Base-by-base conservation (phyloP, 1,284 basidiomycete species). In the Apiotrichum brassicae region DNA sequence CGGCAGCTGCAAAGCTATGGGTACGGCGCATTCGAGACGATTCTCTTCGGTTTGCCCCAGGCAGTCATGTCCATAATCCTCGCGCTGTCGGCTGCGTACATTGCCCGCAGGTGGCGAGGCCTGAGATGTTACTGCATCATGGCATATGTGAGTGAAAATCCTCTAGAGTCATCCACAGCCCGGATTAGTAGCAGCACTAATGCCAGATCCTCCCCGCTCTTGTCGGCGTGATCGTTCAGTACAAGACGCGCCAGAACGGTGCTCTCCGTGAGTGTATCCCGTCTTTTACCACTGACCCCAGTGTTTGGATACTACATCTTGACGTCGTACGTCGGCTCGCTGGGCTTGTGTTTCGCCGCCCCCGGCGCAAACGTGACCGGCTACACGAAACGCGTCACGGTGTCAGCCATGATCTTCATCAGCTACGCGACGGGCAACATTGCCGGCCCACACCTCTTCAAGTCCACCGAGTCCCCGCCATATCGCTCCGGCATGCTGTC, bases 301-400 rank as follows among this genome's bases (percentile, higher is more conserved):
- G 49, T 66, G 30, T 64, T 62, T 40, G 62, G 62, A 1, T 66
- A 64, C 54, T 66, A 66, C 56, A 64, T 64, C 44, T 48, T 66
- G 18, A 55, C 51, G 4, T 60, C 62, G n/a, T 66, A 63, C 46
- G 63, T 66, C 42, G 63, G 58, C 7, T 45, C 62, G 14, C 53
- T 64, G 16, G 61, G 60, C 18, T 52, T 65, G 12, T 58, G 54
- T 25, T 63, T 66, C 36, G 62, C 58, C 13, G 59, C 60, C 16
- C 63, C 65, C 1, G 63, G 63, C 23, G 60, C 63, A 38, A 66
- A 66, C 38, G 47, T 63, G 18, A 53, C 59, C 0, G 63, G 65
- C 2, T 63, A 64, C 55, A 66, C 63, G 14, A 66, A 66, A 40
- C 49, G 58, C 39, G 55, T 65, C 13, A 57, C 58, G 9, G 49